phyloP scores from a whole-genome alignment of 1,284 basidiomycete genomes.

The Naganishia sp. region DNA sequence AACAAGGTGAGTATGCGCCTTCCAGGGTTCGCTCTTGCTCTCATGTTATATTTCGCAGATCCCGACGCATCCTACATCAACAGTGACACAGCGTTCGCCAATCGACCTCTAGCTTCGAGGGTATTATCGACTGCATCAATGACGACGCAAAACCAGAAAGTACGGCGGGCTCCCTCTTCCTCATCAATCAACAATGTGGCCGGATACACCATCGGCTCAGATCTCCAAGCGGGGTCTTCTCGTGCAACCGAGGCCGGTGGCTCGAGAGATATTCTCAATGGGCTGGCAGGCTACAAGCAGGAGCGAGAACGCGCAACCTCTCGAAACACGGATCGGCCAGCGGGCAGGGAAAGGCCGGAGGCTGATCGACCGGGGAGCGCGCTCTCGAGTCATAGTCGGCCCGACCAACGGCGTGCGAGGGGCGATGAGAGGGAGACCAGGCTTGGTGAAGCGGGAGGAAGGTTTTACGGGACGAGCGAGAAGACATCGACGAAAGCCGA shows the following conservation, averaged over 20 bases:
- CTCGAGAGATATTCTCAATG: conserved; percentile 7
- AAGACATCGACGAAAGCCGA: conserved; percentile 6
- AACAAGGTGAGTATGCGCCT: conserved; percentile 9
- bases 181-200: conserved; percentile 4
- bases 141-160: background rate
- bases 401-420: background rate
- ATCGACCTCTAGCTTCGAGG: conserved; percentile 7
- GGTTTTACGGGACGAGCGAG: background rate
- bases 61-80: conserved; percentile 23
- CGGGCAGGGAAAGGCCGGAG: conserved; percentile 1
- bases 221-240: background rate
- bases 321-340: conserved; percentile 13
- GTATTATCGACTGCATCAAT: conserved; percentile 13
- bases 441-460: background rate
- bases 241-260: background rate
- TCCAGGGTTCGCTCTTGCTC: background rate
- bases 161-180: conserved; percentile 1
- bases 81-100: conserved; percentile 19
- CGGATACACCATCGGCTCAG: conserved; percentile 2
- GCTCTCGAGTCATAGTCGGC: background rate
- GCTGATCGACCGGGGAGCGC: conserved; percentile 14
- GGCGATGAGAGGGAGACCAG: background rate
- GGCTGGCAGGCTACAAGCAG: conserved; percentile 3
- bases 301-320: conserved; percentile 17
- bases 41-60: background rate